These are phyloP conservation scores for Pholiota adiposa DNA, from an alignment of 1,284 basidiomycete species.

Conservation along the genomic window DNA sequence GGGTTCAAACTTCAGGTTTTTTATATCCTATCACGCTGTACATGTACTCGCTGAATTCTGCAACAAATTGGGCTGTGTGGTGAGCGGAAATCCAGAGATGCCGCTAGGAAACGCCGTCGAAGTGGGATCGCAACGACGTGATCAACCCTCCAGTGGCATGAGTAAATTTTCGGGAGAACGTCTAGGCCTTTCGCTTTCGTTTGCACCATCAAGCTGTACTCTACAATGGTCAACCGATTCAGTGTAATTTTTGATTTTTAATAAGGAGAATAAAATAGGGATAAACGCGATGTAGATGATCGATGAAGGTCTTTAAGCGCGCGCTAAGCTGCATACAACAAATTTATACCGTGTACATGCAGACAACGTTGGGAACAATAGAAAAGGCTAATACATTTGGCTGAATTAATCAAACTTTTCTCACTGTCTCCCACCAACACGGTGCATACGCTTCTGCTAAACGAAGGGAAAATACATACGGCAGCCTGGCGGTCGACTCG, in stretches of 20 bases:
- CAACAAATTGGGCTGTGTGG: background rate
- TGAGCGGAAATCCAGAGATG: background rate
- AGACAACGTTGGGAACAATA: background rate
- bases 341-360: background rate
- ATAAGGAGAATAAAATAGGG: no score
- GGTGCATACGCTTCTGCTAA: no score
- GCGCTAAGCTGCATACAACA: background rate
- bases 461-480: no score
- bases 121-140: background rate
- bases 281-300: no score
- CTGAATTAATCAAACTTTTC: background rate
- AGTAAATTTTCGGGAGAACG: background rate
- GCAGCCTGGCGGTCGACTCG: no score
- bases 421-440: background rate
- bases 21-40: background rate
- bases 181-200: background rate
- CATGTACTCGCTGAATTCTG: background rate
- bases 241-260: no score
- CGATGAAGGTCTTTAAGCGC: background rate
- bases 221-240: no score
- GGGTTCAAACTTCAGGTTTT: background rate
- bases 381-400: background rate
- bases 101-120: background rate
- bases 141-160: background rate
- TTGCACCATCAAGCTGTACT: no score